Percentiles rank a stretch among this genome's conserved stretches.
phyloP scores from a whole-genome alignment of 768 basidiomycete species.

The Vishniacozyma victoriae region DNA sequence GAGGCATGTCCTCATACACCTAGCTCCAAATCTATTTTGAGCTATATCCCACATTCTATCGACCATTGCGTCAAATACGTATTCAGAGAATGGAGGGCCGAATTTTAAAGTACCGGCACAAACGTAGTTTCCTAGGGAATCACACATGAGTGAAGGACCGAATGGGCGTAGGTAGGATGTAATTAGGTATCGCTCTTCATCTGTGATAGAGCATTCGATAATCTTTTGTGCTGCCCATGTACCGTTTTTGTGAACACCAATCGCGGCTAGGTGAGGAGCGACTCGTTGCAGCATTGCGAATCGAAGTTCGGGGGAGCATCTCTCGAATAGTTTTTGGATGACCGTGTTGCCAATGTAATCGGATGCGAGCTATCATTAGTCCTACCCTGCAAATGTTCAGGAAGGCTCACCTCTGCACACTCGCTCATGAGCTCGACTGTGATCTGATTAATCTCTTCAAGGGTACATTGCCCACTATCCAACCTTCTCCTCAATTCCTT shows the following conservation, averaged over 20 bases:
- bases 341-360: conserved; percentile 99
- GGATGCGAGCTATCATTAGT: conserved; percentile 59
- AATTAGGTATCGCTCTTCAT: conserved; percentile 79
- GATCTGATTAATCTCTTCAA: conserved; percentile 84
- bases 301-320: conserved; percentile 68
- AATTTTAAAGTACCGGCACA: conserved; percentile 68
- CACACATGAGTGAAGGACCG: conserved; percentile 84
- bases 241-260: conserved; percentile 98
- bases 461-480: conserved; percentile 77
- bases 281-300: conserved; percentile 91
- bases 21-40: conserved; percentile 93
- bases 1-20: conserved; percentile 93
- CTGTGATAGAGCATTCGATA: conserved; percentile 83
- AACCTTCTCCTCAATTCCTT: conserved; percentile 90
- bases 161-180: conserved; percentile 83
- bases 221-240: conserved; percentile 99
- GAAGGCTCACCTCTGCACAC: conserved; percentile 63
- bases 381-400: background rate
- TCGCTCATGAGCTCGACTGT: conserved; percentile 89
- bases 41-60: conserved; percentile 97
- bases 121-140: conserved; percentile 55
- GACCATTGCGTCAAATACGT: conserved; percentile 95
- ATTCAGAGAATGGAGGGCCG: conserved; percentile 80
- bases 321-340: conserved; percentile 94
- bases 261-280: conserved; percentile 87